Evolutionary conservation across 345 rosid genomes (phyloP), one percentile per base, ranked within the genome.

Genomic region (Acer campestre): DNA sequence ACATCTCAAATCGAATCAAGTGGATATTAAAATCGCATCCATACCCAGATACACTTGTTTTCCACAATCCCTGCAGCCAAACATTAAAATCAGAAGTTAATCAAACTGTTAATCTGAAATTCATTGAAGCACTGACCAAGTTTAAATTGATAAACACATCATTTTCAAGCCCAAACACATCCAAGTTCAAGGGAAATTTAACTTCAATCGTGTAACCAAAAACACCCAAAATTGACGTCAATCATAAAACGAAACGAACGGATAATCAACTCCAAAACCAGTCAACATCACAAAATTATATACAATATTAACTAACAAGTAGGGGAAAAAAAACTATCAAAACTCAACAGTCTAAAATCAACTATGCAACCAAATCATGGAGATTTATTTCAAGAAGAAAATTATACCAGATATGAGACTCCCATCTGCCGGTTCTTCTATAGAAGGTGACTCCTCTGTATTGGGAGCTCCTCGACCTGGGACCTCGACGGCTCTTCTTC

Each of bases 361-460:
- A 49, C 64, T 8, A 6, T 29, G 56, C 48, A 71, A 55, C 29
- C 75, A 14, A 69, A 70, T 12, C 53, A 49, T 11, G 29, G n/a
- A 44, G 23, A 59, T 42, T 59, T 35, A 2, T 51, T 71, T 17
- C 1, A 22, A 56, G 62, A 61, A 16, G 1, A 59, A 67, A 11
- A 3, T 29, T 66, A 35, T 53, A 95, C 99, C 99, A 95, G 63
- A 95, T 95, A 86, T 95, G 99, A 22, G 99, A 95, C 77, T 93
- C 99, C 99, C 99, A 95, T 69, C 99, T 77, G 22, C 99, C 98
- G 20, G 99, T 95, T 74, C 99, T 91, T 78, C 99, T 77, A 20
- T 95, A 95, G 75, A 95, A 95, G 68, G 99, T 95, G 53, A 95
- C 99, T 16, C 99, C 99, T 80, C 99, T 83, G 64, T 92, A 95